Base-by-base conservation (phyloP, 2,329 filamentous ascomycete genomes). In the Trichoderma semiorbis region DNA sequence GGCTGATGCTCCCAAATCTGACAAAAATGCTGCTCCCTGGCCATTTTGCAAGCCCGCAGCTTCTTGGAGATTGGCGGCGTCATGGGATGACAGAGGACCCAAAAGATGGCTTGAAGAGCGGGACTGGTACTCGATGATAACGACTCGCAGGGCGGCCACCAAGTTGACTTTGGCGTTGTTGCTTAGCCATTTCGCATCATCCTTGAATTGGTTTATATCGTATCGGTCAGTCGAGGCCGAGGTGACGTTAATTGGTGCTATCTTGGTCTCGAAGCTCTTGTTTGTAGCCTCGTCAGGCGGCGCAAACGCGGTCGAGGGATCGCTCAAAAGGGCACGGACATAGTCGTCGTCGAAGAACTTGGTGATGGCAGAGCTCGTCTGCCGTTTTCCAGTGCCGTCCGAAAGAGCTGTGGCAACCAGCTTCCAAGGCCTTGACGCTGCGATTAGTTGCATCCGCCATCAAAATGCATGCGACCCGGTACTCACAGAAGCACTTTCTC, bases 111-210 rank as follows among this genome's bases (percentile, higher is more conserved):
- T 86, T n/a, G 89, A 86, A n/a, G 94, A 85, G 43, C 94, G 89
- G 74, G 88, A 89, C 82, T 98, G 95, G 85, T 92, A 93, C 85
- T 98, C 96, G 60, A 96, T 83, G 7, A 97, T 84, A 3, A 91
- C 91, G 57, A 97, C 86, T 72, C 96, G 89, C 77, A 99, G 85
- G 30, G 95, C 94, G 14, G 91, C 89, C 57, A 96, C 85, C 80
- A 98, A 91, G 80, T 96, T 94, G 75, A 98, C 89, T 58, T 89
- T 86, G 65, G 91, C 89, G 78, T 91, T 89, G 77, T 92, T 89
- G 81, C 93, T 95, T 74, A 99, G 84, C 94, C 95, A 98, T 75
- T 92, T 80, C 39, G 94, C 89, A 83, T 98, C 95, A 61, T 89
- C 88, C 83, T 97, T 97, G 79, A 98, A 89, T 78, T 92, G 85